These are phyloP conservation scores for Ormosia semicastrata DNA, from an alignment of 306 rosid species.

Conservation along the genomic window DNA sequence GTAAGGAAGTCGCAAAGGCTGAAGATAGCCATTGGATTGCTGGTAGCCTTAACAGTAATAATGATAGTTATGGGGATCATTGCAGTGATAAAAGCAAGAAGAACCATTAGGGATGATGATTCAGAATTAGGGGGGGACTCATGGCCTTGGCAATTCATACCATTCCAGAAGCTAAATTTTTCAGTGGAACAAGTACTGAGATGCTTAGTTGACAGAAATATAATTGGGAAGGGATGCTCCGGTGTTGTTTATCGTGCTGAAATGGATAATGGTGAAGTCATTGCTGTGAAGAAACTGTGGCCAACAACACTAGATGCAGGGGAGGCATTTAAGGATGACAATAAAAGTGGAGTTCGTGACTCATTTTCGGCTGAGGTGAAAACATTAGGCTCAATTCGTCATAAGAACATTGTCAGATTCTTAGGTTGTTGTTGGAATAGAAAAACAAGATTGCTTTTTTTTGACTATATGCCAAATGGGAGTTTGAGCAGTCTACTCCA, in stretches of 20 bases:
- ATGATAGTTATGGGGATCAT: slow-evolving; percentile 73
- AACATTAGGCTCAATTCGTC: slow-evolving; percentile 84
- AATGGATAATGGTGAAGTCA: slow-evolving; percentile 66
- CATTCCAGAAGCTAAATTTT: slow-evolving; percentile 87
- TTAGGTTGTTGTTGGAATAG: slow-evolving; percentile 84
- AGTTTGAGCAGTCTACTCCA: slow-evolving; percentile 82
- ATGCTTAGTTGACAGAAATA: slow-evolving; percentile 69
- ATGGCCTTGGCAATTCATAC: slow-evolving; percentile 93
- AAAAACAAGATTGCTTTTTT: slow-evolving; percentile 76
- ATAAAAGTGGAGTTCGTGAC: slow-evolving; percentile 69
- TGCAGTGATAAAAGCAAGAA: slow-evolving; percentile 76
- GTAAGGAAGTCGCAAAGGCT: slow-evolving; percentile 53
- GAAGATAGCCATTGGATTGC: slow-evolving; percentile 71
- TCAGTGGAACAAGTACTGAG: slow-evolving; percentile 73
- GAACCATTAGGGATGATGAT: slow-evolving; percentile 55
- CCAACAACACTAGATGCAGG: slow-evolving; percentile 56
- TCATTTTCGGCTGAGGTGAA: slow-evolving; percentile 83
- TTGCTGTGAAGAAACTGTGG: slow-evolving; percentile 97
- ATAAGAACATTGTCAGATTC: slow-evolving; percentile 89
- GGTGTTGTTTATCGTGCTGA: slow-evolving; percentile 91
- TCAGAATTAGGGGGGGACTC: slow-evolving; percentile 82
- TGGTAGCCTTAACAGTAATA: slow-evolving; percentile 61
- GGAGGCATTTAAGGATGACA: slow-evolving; percentile 49
- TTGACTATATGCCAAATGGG: slow-evolving; percentile 94
- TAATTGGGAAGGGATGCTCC: slow-evolving; percentile 89